Conservation (phyloP, 2,329 filamentous ascomycete genomes). For the Chrysosporium keratinophilum region DNA sequence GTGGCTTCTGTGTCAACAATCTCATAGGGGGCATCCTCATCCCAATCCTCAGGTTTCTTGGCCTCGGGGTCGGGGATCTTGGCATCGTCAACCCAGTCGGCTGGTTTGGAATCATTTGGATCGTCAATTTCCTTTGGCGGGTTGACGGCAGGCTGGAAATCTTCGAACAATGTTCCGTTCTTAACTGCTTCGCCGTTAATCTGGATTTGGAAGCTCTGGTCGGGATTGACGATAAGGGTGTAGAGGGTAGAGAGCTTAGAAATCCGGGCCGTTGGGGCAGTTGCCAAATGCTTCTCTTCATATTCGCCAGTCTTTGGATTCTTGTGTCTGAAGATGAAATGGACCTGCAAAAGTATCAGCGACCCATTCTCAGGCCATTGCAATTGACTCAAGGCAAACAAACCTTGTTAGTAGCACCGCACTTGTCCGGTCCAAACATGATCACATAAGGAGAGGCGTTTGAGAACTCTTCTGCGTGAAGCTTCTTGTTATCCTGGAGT, state of each 20-base stretch:
- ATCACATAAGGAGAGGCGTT: conserved; percentile 96
- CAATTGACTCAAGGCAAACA: conserved; percentile 14
- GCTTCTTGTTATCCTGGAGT: conserved; percentile 90
- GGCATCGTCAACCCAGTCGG: conserved; percentile 88
- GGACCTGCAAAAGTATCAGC: conserved; percentile 40
- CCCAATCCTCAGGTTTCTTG: conserved; percentile 96
- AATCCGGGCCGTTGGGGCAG: conserved; percentile 74
- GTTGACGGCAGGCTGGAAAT: conserved; percentile 91
- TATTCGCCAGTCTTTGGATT: conserved; percentile 99
- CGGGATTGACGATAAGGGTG: conserved; percentile 89
- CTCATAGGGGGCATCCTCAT: conserved; percentile 95
- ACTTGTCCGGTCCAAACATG: conserved; percentile 99
- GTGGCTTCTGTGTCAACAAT: conserved; percentile 86
- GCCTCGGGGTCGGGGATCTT: conserved; percentile 87
- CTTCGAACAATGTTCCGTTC: conserved; percentile 82
- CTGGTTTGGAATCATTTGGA: conserved; percentile 83
- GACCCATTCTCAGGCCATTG: not conserved
- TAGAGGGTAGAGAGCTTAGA: conserved; percentile 90
- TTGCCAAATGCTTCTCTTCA: conserved; percentile 95
- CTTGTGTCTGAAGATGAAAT: conserved; percentile 99
- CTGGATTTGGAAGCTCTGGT: conserved; percentile 89
- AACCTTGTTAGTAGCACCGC: conserved; percentile 97
- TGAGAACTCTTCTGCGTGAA: conserved; percentile 95
- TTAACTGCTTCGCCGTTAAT: conserved; percentile 84
- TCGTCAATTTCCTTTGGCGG: conserved; percentile 92